Evolutionary conservation across 352 stramenopile species (phyloP), one percentile per base, ranked within the genome.

Genomic region (Saprolegnia parasitica): DNA sequence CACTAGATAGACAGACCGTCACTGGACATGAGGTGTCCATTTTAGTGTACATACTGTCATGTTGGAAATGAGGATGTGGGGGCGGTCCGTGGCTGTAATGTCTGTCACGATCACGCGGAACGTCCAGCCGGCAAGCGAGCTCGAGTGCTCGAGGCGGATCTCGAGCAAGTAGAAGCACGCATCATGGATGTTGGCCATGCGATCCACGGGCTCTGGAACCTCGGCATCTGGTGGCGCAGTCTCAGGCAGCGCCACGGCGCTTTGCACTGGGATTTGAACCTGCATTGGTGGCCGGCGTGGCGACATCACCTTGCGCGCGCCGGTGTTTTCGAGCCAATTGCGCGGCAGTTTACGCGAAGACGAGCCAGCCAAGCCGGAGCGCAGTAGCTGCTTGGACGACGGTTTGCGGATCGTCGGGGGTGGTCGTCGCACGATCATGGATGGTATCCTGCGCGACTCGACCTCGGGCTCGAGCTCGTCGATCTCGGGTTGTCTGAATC

Each of bases 61-160:
- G 35, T 39, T 24, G 46, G 23, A 55, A 16, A 70, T 49, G 32
- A 70, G 45, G 13, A 57, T 24, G 5, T 35, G 20, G 37, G 63
- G 63, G 10, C 55, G 63, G 11, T 24, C 23, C 37, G 46, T 23
- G n/a, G 26, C 42, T 8, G 46, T 70, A 4, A 52, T 70, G 26
- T 70, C 63, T 0, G 45, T 63, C 32, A 70, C 54, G 39, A 70
- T 45, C 23, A 70, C 63, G 37, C 63, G 63, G 24, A 70, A 70
- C 8, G 29, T 63, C 63, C 63, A 70, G 18, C 63, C 63, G 5
- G 15, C 32, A 2, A 70, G 32, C 32, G 63, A 70, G 21, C 42
- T 70, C 8, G 63, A 58, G 47, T 70, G 63, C 18, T 70, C 63
- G n/a, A 70, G 40, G 5, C 63, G 63, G 26, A 70, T 70, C 26